These are phyloP conservation scores for Quercus phellos DNA, from an alignment of 331 rosid genomes.

Conservation along the genomic window DNA sequence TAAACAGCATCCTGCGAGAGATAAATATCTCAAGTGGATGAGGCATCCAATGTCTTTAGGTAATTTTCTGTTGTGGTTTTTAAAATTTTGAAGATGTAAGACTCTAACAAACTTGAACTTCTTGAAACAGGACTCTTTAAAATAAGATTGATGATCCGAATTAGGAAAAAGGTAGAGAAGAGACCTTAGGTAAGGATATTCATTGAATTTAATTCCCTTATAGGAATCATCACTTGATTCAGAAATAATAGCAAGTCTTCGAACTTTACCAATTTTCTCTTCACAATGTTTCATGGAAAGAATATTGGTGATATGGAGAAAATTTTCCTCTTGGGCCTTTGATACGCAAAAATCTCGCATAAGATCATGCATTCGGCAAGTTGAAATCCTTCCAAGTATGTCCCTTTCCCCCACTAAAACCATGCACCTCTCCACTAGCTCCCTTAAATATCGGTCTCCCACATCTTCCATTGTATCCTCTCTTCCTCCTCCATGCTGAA, in stretches of 20 bases:
- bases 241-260: background rate
- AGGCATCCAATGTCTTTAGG: conserved; percentile 45
- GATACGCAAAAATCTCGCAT: too few relatives aligned
- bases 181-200: too few relatives aligned
- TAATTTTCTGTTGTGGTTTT: conserved; percentile 8
- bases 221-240: too few relatives aligned
- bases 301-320: too few relatives aligned
- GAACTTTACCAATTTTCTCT: conserved; percentile 19
- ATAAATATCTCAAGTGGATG: conserved; percentile 35
- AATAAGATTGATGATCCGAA: background rate
- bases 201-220: too few relatives aligned
- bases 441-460: conserved; percentile 9
- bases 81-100: conserved; percentile 36
- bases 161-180: too few relatives aligned
- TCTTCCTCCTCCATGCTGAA: conserved; percentile 24
- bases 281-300: background rate
- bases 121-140: conserved; percentile 36
- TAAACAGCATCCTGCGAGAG: background rate
- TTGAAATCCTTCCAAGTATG: too few relatives aligned
- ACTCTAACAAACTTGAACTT: conserved; percentile 41
- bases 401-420: too few relatives aligned
- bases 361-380: too few relatives aligned
- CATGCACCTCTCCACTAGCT: too few relatives aligned
- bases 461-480: conserved; percentile 39
- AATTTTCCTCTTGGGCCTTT: too few relatives aligned